Base-by-base conservation (phyloP, 352 stramenopile genomes). In the Pythium grandisporangium region DNA sequence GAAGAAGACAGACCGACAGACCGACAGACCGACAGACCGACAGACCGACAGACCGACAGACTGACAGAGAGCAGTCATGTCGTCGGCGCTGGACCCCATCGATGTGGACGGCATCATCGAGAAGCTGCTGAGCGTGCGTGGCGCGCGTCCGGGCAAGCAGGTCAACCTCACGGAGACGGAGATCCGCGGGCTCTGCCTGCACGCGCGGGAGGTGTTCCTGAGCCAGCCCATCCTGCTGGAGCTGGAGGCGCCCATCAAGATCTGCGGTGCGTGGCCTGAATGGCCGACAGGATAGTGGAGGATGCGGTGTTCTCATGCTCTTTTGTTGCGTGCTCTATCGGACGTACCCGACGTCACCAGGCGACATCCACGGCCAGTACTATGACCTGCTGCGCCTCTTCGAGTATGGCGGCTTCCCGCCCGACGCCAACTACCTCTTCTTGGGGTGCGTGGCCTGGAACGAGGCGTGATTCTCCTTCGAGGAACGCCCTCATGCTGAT, bases 301-400 rank as follows among this genome's bases (percentile, higher is more conserved):
- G n/a, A n/a, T n/a, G n/a, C n/a, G n/a, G n/a, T n/a, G n/a, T 21
- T n/a, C 12, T 38, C 33, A 16, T 20, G 6, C 8, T 32, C 8
- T 32, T 8, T 32, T 8, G 27, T 8, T 32, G 27, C 8, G 27
- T 32, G 14, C 8, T 14, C 27, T 8, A 32, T 8, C 51, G 13
- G 11, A 38, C 33, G 10, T 11, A 19, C 6, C 16, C 11, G 16
- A 37, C 87, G 22, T 48, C 53, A 30, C 70, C 85, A 8, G 96
- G 95, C 23, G 96, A 99, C 63, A 93, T 98, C 51, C 95, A 99
- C 52, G 82, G 93, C 22, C 96, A 99, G 70, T 99, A 98, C 61
- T 95, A 98, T 66, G 96, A 99, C 61, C 66, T 99, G 20, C 75
- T 97, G 50, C 93, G 98, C 53, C 69, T 99, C 19, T 99, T 99